Evolutionary conservation across 176 grass and related monocot genomes (phyloP).

Genomic region (Rhynchospora pubera): DNA sequence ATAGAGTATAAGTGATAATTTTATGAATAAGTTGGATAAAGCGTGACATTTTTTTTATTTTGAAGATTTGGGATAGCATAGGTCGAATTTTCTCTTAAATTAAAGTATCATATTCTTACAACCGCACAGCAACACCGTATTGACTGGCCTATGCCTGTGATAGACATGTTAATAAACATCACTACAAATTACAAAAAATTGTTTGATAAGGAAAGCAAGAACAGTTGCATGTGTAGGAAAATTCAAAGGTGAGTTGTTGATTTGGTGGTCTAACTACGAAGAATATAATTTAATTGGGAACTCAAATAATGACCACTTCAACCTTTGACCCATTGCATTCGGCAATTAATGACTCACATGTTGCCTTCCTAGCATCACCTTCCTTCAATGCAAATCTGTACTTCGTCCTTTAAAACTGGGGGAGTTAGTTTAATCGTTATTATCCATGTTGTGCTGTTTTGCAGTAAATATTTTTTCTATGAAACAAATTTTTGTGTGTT

Average conservation of each 20-base stretch:
- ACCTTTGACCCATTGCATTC: slow-evolving; percentile 10
- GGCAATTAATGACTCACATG: not conserved
- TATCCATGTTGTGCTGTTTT: no score
- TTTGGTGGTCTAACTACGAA: not conserved
- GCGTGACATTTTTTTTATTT: no score
- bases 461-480: no score
- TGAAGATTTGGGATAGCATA: no score
- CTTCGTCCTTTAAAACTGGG: not conserved
- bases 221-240: not conserved
- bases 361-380: not conserved
- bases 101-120: not conserved
- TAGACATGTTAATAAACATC: no score
- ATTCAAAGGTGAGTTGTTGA: not conserved
- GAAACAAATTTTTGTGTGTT: no score
- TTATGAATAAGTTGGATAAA: no score
- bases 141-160: no score
- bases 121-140: no score
- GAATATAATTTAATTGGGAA: not conserved
- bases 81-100: no score
- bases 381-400: not conserved
- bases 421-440: no score
- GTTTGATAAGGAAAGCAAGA: not conserved
- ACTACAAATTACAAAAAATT: not conserved
- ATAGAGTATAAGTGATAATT: no score
- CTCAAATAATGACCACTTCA: not conserved